Base-by-base conservation (phyloP, 2,329 filamentous ascomycete species). In the Ophiostoma sp. region DNA sequence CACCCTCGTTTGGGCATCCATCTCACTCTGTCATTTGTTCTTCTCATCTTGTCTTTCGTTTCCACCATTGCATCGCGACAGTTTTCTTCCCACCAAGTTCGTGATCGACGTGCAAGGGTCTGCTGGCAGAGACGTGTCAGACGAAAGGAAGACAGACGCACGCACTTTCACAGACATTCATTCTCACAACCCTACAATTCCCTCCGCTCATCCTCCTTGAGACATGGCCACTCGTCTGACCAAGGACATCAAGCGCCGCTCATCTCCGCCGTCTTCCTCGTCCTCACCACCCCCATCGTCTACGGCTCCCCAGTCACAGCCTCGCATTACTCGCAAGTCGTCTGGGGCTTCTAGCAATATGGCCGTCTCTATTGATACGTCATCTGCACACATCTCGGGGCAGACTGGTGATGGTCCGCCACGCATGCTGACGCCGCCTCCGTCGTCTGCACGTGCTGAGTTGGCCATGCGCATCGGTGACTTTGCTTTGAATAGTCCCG, bases 341-440 rank as follows among this genome's bases (percentile, higher is more conserved):
- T n/a, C 66, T 28, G 31, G 2, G 17, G n/a, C 33, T 9, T 9
- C 25, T n/a, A 28, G 61, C 61, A 66, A 42, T 55, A 57, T 73
- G 68, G 61, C 68, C 17, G 45, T 71, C 33, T 59, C 72, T 15
- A 42, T 71, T 17, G 72, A 71, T 36, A 64, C 61, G 4, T 48
- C 70, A 9, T 63, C 17, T 1, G 39, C 36, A 57, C 19, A 12
- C 12, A 5, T 57, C 7, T 22, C n/a, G 33, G 31, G 15, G 8
- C 12, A 33, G n/a, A 69, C 31, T 0, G 36, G 15, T 1, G 72
- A 66, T 15, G 48, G 33, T n/a, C 28, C 45, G 1, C 64, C 64
- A 15, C 69, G 33, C 36, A 71, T 75, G 69, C 66, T 72, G 7
- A 73, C 75, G 19, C 75, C 75, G n/a, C 75, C 74, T 22, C 73